A percentile compares a stretch with the other conserved stretches of the same genome.
These are phyloP conservation scores for Salicornia ramosissima DNA, from an alignment of 148 eudicot genomes.

Conservation along the genomic window DNA sequence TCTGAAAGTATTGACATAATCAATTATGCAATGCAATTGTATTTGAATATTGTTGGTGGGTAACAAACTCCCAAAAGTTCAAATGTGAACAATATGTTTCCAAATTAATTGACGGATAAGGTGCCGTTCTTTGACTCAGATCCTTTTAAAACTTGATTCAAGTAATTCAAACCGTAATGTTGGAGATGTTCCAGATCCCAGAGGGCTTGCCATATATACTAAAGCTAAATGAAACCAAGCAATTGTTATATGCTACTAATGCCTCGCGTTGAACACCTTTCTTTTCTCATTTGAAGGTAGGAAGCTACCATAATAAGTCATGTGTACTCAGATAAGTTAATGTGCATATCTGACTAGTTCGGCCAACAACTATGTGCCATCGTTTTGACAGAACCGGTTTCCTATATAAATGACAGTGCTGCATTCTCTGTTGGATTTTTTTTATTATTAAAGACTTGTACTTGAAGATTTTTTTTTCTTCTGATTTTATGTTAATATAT, in stretches of 20 bases:
- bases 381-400: too few species aligned
- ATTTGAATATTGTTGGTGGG: not conserved
- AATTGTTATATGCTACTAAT: not conserved
- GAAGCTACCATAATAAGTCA: not conserved
- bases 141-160: not conserved
- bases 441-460: too few species aligned
- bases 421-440: not conserved
- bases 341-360: not conserved
- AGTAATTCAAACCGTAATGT: not conserved
- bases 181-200: not conserved
- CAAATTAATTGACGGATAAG: not conserved
- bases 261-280: not conserved
- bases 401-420: not conserved
- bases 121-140: not conserved
- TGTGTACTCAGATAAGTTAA: too few species aligned
- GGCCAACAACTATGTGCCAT: too few species aligned
- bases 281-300: not conserved
- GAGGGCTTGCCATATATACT: not conserved
- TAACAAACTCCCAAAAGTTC: not conserved
- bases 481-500: too few species aligned
- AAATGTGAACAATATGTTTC: slow-evolving; percentile 3
- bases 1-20: not conserved
- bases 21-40: not conserved
- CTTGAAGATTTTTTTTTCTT: too few species aligned
- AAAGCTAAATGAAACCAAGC: not conserved